Base-by-base conservation (phyloP, 768 basidiomycete genomes). In the Rhizopogon vinicolor region DNA sequence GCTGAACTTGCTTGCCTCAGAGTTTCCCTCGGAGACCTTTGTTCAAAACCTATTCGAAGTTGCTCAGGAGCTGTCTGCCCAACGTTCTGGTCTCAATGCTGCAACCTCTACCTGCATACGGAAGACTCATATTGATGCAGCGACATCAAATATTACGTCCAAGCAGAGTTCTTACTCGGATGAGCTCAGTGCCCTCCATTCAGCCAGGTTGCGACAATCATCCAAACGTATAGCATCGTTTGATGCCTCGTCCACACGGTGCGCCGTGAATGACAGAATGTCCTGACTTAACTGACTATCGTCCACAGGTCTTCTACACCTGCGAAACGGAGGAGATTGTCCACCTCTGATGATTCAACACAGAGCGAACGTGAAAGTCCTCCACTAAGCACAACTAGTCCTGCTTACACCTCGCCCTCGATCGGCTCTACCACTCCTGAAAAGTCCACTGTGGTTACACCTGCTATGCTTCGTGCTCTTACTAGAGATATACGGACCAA, bases 401-500 rank as follows among this genome's bases (percentile, higher is more conserved):
- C 60, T 7, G 71, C 68, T 28, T 63, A 66, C 29, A 52, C 66
- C 6, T 77, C 79, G 0, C 77, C 80, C 7, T 78, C 83, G 2
- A 77, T 77, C 0, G 82, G 80, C 39, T 67, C 68, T 19, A 75
- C 75, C 44, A 76, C 62, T 33, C 67, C 66, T 29, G 68, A 73
- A 35, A 58, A 43, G 14, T 49, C 66, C 46, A 71, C 77, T 16
- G 57, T 72, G 18, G 78, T 87, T 37, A 87, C 85, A 2, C 71
- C 83, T 25, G 81, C 82, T 14, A 88, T 88, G 86, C 65, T 89
- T 48, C 81, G 84, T 37, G 65, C 67, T 5, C 29, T 70, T 50
- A 65, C 68, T 43, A 67, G 58, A 37, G 63, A 72, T 41, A 58
- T 70, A 42, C 66, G 69, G 33, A 51, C 63, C 52, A 70, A 65